Conservation (phyloP, 495 filamentous ascomycete genomes). For the Lepidopterella palustris region DNA sequence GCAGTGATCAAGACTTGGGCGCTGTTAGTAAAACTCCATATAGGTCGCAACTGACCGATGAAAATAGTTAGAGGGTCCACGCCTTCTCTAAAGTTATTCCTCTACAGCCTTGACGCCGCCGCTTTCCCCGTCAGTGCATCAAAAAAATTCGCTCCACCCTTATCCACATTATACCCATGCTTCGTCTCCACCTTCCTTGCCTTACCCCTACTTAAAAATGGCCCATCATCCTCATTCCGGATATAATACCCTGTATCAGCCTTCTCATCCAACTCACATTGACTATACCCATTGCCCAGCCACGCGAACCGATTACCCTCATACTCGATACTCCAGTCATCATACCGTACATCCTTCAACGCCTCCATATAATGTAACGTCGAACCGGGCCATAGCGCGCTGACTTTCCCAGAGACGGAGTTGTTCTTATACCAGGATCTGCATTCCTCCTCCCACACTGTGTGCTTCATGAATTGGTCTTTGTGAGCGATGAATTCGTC, state of each 20-base stretch:
- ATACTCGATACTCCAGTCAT: slow-evolving; percentile 48
- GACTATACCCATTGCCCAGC: slow-evolving; percentile 43
- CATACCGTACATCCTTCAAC: slow-evolving; percentile 40
- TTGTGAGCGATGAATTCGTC: slow-evolving; percentile 43
- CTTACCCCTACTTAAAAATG: slow-evolving; percentile 27
- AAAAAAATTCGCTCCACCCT: no score
- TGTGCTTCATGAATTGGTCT: slow-evolving; percentile 44
- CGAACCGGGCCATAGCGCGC: slow-evolving; percentile 37
- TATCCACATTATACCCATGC: no score
- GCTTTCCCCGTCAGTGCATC: no score
- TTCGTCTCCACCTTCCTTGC: no score
- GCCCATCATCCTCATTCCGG: slow-evolving; percentile 37
- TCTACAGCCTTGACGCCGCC: no score
- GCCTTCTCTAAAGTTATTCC: no score
- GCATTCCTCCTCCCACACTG: slow-evolving; percentile 45
- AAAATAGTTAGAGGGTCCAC: no score
- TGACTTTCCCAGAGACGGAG: slow-evolving; percentile 31
- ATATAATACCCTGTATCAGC: slow-evolving; percentile 42
- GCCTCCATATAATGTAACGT: slow-evolving; percentile 46
- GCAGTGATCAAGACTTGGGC: no score
- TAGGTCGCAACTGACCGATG: no score
- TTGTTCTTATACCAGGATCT: slow-evolving; percentile 51
- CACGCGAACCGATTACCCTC: slow-evolving; percentile 43
- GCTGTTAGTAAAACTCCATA: no score
- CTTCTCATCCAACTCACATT: slow-evolving; percentile 29